These are phyloP conservation scores for Chamaecrista fasciculata DNA, from an alignment of 306 rosid genomes.

Conservation along the genomic window DNA sequence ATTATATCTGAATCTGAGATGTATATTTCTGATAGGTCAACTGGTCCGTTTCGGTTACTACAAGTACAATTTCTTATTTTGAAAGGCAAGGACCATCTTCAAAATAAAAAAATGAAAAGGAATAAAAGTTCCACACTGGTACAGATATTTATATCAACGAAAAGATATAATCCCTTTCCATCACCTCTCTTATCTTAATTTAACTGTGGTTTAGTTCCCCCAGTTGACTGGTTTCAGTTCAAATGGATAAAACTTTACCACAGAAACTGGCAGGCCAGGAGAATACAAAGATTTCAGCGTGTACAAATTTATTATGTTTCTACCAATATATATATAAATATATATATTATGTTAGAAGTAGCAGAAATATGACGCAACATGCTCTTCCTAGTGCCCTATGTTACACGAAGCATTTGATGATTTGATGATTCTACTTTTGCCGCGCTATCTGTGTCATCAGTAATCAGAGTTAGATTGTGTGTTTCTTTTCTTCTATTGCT, in stretches of 20 bases:
- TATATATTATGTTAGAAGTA: background rate
- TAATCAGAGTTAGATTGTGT: too few species aligned
- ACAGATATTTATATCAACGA: background rate
- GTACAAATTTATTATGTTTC: background rate
- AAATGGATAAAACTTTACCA: conserved; percentile 7
- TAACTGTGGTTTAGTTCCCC: conserved; percentile 15
- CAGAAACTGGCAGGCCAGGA: background rate
- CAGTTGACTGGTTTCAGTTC: conserved; percentile 2
- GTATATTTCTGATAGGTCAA: background rate
- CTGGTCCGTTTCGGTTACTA: conserved; percentile 8
- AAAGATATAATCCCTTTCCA: background rate
- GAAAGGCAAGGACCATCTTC: conserved; percentile 21
- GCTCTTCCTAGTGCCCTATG: conserved; percentile 6
- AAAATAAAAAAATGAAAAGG: background rate
- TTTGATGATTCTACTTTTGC: conserved; percentile 25
- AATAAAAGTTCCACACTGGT: background rate
- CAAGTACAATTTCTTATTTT: conserved; percentile 16
- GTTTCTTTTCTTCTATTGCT: background rate
- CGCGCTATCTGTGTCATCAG: conserved; percentile 22
- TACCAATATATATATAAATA: too few species aligned
- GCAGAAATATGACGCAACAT: conserved; percentile 7
- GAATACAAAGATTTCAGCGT: background rate
- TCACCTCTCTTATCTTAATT: background rate
- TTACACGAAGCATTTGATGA: conserved; percentile 24
- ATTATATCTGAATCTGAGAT: conserved; percentile 10